phyloP scores from a whole-genome alignment of 2,329 filamentous ascomycete species.

The Ophiostoma quercus region DNA sequence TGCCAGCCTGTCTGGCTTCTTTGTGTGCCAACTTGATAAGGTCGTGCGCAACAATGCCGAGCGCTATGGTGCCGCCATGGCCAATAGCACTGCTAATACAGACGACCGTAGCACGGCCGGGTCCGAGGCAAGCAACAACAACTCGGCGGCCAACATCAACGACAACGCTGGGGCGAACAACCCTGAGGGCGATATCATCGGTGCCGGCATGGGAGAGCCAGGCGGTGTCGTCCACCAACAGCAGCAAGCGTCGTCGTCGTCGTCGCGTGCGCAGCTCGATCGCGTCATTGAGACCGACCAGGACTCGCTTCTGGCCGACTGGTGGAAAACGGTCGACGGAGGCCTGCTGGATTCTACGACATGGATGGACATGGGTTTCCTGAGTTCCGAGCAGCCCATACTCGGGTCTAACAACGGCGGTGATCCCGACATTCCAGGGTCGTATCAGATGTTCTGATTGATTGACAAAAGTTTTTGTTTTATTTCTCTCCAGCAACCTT shows the following conservation, averaged over 20 bases:
- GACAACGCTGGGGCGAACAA: not conserved
- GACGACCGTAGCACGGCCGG: conserved; percentile 9
- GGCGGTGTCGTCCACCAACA: not conserved
- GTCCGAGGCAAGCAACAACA: not conserved
- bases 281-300: conserved; percentile 23
- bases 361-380: conserved; percentile 28
- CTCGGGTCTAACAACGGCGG: conserved; percentile 19
- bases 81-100: not conserved
- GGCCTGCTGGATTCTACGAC: conserved; percentile 26
- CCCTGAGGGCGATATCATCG: not conserved
- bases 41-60: conserved; percentile 25
- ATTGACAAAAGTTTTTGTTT: not conserved
- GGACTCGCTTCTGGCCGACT: conserved; percentile 26
- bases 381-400: conserved; percentile 26
- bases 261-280: not conserved
- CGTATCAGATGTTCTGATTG: conserved; percentile 19
- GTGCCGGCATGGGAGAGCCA: not conserved
- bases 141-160: not conserved
- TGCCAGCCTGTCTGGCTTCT: conserved; percentile 26
- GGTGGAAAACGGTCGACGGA: conserved; percentile 27
- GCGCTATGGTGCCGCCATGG: conserved; percentile 2
- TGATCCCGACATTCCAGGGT: conserved; percentile 2
- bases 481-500: not conserved
- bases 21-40: conserved; percentile 27
- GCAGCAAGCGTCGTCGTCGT: not conserved